These are phyloP conservation scores for Eimeria brunetti DNA, from an alignment of 169 alveolate genomes.

Conservation along the genomic window DNA sequence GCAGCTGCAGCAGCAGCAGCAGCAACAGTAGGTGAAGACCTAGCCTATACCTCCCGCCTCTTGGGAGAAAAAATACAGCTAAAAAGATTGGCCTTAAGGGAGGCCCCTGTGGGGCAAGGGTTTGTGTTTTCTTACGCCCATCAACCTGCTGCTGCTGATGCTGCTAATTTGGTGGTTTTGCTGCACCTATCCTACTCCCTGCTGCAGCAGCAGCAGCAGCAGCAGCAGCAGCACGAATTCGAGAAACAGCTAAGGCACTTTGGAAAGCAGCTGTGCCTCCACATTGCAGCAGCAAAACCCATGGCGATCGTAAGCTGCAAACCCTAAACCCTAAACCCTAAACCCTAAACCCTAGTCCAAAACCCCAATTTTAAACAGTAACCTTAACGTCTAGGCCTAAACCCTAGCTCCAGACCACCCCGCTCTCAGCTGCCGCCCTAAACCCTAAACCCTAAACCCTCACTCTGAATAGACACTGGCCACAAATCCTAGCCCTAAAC, in stretches of 20 bases:
- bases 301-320: background rate
- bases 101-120: constrained; percentile 18
- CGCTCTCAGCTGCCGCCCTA: too few relatives aligned
- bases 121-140: constrained; percentile 1
- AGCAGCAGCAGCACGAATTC: background rate
- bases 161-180: constrained; percentile 1
- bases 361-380: too few relatives aligned
- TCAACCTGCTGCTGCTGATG: constrained; percentile 24
- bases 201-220: constrained; percentile 26
- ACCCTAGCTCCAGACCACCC: too few relatives aligned
- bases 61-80: constrained; percentile 17
- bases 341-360: background rate
- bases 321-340: constrained; percentile 16
- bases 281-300: constrained; percentile 4
- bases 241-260: background rate
- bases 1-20: background rate
- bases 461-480: too few relatives aligned
- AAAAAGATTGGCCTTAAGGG: background rate
- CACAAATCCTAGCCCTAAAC: too few relatives aligned
- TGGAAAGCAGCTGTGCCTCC: constrained; percentile 34
- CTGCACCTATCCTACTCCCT: constrained; percentile 12
- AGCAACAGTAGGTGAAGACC: constrained; percentile 3
- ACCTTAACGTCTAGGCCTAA: background rate
- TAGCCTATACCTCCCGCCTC: constrained; percentile 2
- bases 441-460: too few relatives aligned